Evolutionary conservation across 352 stramenopile species (phyloP), one percentile per base, ranked within the genome.

Genomic region (Globisporangium rhizosaccharum): DNA sequence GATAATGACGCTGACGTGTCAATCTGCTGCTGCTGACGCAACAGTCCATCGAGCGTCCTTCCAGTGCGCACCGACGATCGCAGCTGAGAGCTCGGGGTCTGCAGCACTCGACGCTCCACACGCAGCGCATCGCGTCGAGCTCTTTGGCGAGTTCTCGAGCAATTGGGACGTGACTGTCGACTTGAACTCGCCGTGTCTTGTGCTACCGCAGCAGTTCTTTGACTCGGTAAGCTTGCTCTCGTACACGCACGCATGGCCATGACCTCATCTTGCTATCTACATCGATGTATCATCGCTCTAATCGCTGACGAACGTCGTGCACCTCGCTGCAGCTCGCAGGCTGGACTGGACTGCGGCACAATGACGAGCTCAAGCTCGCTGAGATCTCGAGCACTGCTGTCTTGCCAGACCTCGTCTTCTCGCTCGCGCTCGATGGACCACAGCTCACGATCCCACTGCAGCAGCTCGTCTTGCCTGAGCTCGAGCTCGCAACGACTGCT

Each of bases 81-180:
- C 61, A 15, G 18, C 59, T 17, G 30, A 61, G 20, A 39, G 30
- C 28, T 36, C 45, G 12, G 41, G 41, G 14, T 20, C 20, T 3
- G 20, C 36, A 39, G 12, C 46, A 18, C 30, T 61, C 18, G 28
- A 28, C 25, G 7, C 50, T 2, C 18, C 51, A 2, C 53, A 61
- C 10, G 26, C 33, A 11, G 39, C 58, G 1, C 56, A 59, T 18
- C 33, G 53, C 8, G 68, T 78, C 30, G 57, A 65, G 41, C 53
- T 86, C 53, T 78, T 90, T 59, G 80, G 76, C 2, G 74, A 79
- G 39, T 75, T 75, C 51, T 74, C 80, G 33, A 71, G 69, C 39
- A 79, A 75, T 51, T 90, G 80, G 80, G 72, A 90, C 42, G 76
- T 73, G 10, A 46, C 68, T 3, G 55, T 90, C 26, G 79, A 90